Percentiles rank a stretch among this genome's conserved stretches.
These are phyloP conservation scores for Trichoderma polysporum DNA, from an alignment of 2,329 filamentous ascomycete genomes.

Conservation along the genomic window DNA sequence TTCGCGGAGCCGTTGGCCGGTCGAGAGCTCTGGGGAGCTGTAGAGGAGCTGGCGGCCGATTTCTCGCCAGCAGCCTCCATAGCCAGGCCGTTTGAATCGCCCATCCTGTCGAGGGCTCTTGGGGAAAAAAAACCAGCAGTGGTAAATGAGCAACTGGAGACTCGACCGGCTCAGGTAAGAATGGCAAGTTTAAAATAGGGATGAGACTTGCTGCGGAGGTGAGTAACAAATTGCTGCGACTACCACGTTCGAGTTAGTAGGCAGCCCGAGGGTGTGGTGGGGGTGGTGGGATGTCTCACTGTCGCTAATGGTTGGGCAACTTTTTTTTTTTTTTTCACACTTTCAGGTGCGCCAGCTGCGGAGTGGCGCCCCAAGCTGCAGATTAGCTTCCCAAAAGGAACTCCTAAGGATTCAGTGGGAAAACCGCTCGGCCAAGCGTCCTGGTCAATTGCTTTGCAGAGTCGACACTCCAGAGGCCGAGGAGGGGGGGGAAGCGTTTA, in stretches of 20 bases:
- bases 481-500: background rate
- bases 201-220: conserved; percentile 11
- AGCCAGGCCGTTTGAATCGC: conserved; percentile 4
- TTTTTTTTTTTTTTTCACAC: conserved; percentile 2
- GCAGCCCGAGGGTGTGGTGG: conserved; percentile 6
- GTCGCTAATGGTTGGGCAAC: conserved; percentile 2
- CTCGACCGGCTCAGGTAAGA: background rate
- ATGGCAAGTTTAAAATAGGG: background rate
- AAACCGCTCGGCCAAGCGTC: background rate
- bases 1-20: conserved; percentile 39
- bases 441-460: conserved; percentile 2
- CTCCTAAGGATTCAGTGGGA: background rate
- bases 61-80: conserved; percentile 22
- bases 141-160: background rate
- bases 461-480: background rate
- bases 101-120: conserved; percentile 11
- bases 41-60: conserved; percentile 25
- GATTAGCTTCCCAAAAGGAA: background rate
- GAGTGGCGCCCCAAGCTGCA: conserved; percentile 14
- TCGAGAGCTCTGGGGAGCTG: conserved; percentile 29
- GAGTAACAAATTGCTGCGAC: background rate
- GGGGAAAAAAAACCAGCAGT: background rate
- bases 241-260: background rate
- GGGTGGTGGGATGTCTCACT: conserved; percentile 19
- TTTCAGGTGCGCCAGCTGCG: background rate